Percentiles rank a stretch among this genome's conserved stretches.
phyloP scores from a whole-genome alignment of 306 rosid genomes.

The Rosa chinensis region DNA sequence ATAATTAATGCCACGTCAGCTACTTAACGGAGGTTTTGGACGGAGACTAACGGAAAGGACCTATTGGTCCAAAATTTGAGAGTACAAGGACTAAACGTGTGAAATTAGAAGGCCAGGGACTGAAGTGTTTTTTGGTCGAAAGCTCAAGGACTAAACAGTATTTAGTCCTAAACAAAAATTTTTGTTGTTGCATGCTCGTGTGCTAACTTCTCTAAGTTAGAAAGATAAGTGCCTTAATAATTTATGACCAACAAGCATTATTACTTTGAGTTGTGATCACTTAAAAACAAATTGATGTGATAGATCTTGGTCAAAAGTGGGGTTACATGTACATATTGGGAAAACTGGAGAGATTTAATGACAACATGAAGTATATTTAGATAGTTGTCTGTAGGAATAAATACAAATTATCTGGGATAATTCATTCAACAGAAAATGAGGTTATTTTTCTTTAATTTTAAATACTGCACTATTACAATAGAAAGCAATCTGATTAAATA shows the following conservation, averaged over 20 bases:
- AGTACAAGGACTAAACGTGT: too few relatives aligned
- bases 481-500: not conserved
- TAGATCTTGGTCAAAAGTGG: not conserved
- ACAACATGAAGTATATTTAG: not conserved
- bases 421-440: not conserved
- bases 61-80: too few relatives aligned
- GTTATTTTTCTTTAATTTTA: not conserved
- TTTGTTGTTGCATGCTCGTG: not conserved
- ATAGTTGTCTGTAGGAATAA: not conserved
- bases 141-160: too few relatives aligned
- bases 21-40: too few relatives aligned
- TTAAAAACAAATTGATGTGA: not conserved
- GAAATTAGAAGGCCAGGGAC: too few relatives aligned
- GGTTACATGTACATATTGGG: conserved; percentile 4
- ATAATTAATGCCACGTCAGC: too few relatives aligned
- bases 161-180: too few relatives aligned
- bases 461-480: not conserved
- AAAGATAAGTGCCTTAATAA: not conserved
- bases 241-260: not conserved
- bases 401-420: not conserved
- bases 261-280: not conserved
- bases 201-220: not conserved
- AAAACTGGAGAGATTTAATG: not conserved
- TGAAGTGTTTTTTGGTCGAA: too few relatives aligned
- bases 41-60: too few relatives aligned